Evolutionary conservation across 2,329 filamentous ascomycete genomes (phyloP).

Genomic region (Fusarium pseudoanthophilum): DNA sequence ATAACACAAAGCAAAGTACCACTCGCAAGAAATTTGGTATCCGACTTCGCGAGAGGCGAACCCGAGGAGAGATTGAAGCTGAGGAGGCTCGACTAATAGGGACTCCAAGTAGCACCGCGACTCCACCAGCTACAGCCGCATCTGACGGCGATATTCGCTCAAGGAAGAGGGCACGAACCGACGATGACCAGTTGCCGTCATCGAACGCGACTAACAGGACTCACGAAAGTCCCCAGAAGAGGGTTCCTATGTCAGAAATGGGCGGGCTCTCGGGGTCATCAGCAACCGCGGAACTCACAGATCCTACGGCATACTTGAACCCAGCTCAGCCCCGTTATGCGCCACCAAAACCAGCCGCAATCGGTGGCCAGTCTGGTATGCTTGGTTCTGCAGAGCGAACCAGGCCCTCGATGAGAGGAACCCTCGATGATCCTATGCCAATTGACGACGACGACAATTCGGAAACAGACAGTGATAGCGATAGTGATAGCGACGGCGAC

Average conservation of each 20-base stretch:
- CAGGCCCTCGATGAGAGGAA: constrained; percentile 14
- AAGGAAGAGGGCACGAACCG: constrained; percentile 42
- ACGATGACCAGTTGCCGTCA: constrained; percentile 9
- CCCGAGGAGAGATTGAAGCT: constrained; percentile 57
- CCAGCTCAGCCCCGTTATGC: constrained; percentile 37
- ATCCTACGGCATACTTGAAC: constrained; percentile 48
- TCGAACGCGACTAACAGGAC: neutral
- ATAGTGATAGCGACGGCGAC: constrained; percentile 34
- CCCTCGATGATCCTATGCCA: constrained; percentile 44
- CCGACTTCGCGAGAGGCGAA: constrained; percentile 60
- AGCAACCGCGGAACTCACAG: constrained; percentile 51
- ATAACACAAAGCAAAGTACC: constrained; percentile 66
- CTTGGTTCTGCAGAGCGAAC: neutral
- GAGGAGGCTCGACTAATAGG: constrained; percentile 53
- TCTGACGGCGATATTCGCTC: constrained; percentile 17
- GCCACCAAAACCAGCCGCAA: constrained; percentile 1
- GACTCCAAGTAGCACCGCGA: constrained; percentile 19
- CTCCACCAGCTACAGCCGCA: constrained; percentile 10
- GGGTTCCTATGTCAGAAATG: constrained; percentile 48
- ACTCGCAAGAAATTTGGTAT: constrained; percentile 69
- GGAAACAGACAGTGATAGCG: constrained; percentile 35
- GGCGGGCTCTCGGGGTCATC: constrained; percentile 50
- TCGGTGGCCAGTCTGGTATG: neutral
- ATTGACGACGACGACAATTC: constrained; percentile 40
- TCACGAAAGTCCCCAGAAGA: constrained; percentile 40